Evolutionary conservation across 768 basidiomycete genomes (phyloP).

Genomic region (Guyanaporus albipodus): DNA sequence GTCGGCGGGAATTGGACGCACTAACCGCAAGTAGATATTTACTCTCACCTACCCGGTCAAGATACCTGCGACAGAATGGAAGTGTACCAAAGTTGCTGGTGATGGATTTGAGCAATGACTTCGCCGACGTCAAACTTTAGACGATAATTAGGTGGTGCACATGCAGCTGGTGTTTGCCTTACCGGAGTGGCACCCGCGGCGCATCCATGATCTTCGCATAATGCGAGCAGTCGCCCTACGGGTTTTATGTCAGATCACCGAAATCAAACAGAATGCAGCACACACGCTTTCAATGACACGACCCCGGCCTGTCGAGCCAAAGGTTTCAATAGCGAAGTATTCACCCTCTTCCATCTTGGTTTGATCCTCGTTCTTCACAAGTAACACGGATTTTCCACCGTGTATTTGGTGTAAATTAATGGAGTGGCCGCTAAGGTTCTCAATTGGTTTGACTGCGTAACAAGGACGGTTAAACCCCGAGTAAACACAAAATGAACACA

Average conservation of each 20-base stretch:
- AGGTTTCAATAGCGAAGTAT: slow-evolving; percentile 98
- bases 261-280: slow-evolving; percentile 13
- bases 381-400: slow-evolving; percentile 86
- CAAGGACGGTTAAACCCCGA: not conserved
- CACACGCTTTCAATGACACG: slow-evolving; percentile 75
- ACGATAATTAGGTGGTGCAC: not conserved
- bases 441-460: slow-evolving; percentile 82
- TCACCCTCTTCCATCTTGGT: slow-evolving; percentile 99
- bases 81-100: slow-evolving; percentile 91
- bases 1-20: slow-evolving; percentile 6
- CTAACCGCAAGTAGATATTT: slow-evolving; percentile 87
- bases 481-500: not conserved
- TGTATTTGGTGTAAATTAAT: slow-evolving; percentile 91
- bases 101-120: slow-evolving; percentile 81
- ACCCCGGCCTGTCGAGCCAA: slow-evolving; percentile 94
- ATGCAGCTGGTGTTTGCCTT: slow-evolving; percentile 19
- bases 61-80: slow-evolving; percentile 93
- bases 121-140: slow-evolving; percentile 79
- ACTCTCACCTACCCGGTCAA: slow-evolving; percentile 89
- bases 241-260: not conserved
- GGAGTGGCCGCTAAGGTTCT: slow-evolving; percentile 92
- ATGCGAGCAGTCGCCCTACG: slow-evolving; percentile 88
- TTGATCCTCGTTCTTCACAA: slow-evolving; percentile 85
- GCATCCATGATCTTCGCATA: slow-evolving; percentile 76
- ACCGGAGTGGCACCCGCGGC: slow-evolving; percentile 74